A percentile compares a stretch with the other conserved stretches of the same genome.
These are phyloP conservation scores for Dovyalis caffra DNA, from an alignment of 345 rosid genomes.

Conservation along the genomic window DNA sequence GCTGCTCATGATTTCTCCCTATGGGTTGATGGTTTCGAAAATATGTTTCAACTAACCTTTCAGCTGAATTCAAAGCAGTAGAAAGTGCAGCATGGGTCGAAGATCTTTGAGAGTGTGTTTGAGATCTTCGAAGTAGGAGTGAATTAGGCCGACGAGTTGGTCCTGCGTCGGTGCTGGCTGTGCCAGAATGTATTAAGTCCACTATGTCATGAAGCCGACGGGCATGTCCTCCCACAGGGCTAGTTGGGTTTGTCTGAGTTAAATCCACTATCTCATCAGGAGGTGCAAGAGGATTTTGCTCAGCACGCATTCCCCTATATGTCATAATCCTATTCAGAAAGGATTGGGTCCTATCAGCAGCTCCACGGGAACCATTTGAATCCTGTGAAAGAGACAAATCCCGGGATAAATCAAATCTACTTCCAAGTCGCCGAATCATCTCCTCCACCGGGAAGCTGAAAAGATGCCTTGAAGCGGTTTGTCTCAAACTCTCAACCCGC, in stretches of 20 bases:
- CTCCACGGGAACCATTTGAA: constrained; percentile 34
- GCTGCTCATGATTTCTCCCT: constrained; percentile 74
- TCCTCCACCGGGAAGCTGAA: constrained; percentile 73
- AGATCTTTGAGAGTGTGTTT: constrained; percentile 46
- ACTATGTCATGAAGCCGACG: constrained; percentile 40
- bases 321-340: constrained; percentile 66
- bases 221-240: constrained; percentile 44
- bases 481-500: constrained; percentile 90
- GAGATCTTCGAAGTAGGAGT: constrained; percentile 53
- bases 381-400: constrained; percentile 40
- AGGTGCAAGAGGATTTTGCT: constrained; percentile 48
- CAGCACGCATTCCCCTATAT: constrained; percentile 68
- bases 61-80: constrained; percentile 54
- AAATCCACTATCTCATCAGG: constrained; percentile 54
- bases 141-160: constrained; percentile 15
- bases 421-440: constrained; percentile 75
- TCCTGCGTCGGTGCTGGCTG: not conserved
- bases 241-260: constrained; percentile 44
- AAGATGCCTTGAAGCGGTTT: constrained; percentile 59
- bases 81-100: constrained; percentile 44
- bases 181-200: not conserved
- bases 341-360: constrained; percentile 46
- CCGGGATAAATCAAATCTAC: constrained; percentile 55
- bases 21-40: constrained; percentile 43
- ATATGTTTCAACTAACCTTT: constrained; percentile 54